These are phyloP conservation scores for Eremochloa ophiuroides DNA, from an alignment of 176 grass and related monocot species.

Conservation along the genomic window DNA sequence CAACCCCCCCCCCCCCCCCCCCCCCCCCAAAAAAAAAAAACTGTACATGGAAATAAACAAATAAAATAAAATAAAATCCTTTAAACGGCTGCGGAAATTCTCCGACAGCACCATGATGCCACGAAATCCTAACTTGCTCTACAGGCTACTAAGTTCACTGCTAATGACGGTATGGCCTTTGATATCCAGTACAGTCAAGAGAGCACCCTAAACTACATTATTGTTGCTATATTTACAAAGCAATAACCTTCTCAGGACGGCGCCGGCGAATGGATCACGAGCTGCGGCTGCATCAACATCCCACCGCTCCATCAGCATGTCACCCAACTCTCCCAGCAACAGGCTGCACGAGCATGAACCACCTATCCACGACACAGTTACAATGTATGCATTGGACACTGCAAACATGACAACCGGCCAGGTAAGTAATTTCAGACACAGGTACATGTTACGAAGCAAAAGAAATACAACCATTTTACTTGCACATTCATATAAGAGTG, in stretches of 20 bases:
- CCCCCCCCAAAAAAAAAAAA: neutral
- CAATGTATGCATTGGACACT: neutral
- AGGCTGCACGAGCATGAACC: neutral
- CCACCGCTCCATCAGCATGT: neutral
- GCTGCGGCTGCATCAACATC: neutral
- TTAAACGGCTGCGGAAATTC: neutral
- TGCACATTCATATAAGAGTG: neutral
- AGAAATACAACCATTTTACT: neutral
- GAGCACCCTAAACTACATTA: slow-evolving; percentile 8
- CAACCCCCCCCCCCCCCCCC: too few species aligned
- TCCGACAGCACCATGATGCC: neutral
- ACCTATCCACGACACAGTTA: neutral
- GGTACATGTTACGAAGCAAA: neutral
- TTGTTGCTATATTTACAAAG: neutral
- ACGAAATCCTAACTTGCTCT: neutral
- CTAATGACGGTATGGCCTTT: neutral
- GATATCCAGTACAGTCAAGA: slow-evolving; percentile 9
- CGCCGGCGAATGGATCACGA: neutral
- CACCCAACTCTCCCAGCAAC: slow-evolving; percentile 4
- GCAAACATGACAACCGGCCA: neutral
- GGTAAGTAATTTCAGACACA: neutral
- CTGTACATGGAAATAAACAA: neutral
- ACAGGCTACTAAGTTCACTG: neutral
- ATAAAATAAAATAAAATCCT: neutral
- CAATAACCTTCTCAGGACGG: neutral